Evolutionary conservation across 2,329 filamentous ascomycete species (phyloP).

Genomic region (Eutypella sp.): DNA sequence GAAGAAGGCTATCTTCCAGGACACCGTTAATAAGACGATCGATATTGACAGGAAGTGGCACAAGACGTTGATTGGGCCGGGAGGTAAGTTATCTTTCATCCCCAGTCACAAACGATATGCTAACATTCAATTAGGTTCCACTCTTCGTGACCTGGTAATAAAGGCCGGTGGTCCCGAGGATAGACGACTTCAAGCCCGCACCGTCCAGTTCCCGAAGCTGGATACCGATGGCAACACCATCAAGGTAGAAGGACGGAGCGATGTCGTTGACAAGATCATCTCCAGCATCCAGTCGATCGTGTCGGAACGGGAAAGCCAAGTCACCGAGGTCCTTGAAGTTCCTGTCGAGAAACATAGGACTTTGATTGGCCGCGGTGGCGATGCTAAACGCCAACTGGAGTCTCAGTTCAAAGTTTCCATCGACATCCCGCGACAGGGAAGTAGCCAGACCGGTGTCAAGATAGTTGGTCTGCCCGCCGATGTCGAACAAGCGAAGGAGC

Average conservation of each 20-base stretch:
- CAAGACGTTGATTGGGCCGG: slow-evolving; percentile 79
- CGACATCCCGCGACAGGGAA: slow-evolving; percentile 87
- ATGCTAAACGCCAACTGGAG: slow-evolving; percentile 80
- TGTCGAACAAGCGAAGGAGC: slow-evolving; percentile 80
- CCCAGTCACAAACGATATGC: slow-evolving; percentile 14
- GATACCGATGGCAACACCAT: slow-evolving; percentile 79
- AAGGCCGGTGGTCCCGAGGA: slow-evolving; percentile 88
- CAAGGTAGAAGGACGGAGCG: slow-evolving; percentile 78
- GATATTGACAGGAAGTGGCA: slow-evolving; percentile 96
- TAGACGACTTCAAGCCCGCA: slow-evolving; percentile 74
- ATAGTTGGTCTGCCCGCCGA: slow-evolving; percentile 72
- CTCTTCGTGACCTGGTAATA: slow-evolving; percentile 79
- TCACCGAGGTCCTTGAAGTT: slow-evolving; percentile 73
- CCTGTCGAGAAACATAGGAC: slow-evolving; percentile 85
- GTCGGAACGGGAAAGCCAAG: slow-evolving; percentile 75
- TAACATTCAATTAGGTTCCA: slow-evolving; percentile 60
- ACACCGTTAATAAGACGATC: slow-evolving; percentile 78
- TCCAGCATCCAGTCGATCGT: slow-evolving; percentile 77
- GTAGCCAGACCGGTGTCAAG: slow-evolving; percentile 79
- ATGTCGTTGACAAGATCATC: slow-evolving; percentile 84
- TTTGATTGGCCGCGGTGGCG: slow-evolving; percentile 87
- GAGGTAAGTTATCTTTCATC: slow-evolving; percentile 56
- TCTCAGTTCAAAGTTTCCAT: slow-evolving; percentile 79
- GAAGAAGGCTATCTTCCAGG: slow-evolving; percentile 81
- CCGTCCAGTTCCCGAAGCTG: slow-evolving; percentile 90